Base-by-base conservation (phyloP, 2,329 filamentous ascomycete species). In the Hymenoscyphus scutula region DNA sequence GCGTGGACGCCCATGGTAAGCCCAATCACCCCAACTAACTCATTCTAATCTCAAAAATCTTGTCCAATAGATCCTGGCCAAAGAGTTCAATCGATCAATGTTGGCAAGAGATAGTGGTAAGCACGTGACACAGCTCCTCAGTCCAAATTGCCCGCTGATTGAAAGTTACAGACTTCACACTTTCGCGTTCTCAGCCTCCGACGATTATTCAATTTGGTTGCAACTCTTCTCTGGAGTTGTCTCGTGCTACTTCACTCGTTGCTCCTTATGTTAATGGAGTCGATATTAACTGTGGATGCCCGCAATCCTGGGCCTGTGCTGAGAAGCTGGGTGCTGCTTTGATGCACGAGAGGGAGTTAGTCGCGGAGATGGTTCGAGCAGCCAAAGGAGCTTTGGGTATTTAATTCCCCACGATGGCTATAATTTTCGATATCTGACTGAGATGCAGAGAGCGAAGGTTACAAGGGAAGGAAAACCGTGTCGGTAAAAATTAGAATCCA, bases 401-500 rank as follows among this genome's bases (percentile, higher is more conserved):
- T 10, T 23, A n/a, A n/a, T 3, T 29, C 32, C 5, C 25, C n/a
- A 6, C 3, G 41, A 11, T 19, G 3, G 1, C 11, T 48, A 1
- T 11, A 13, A 13, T 54, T 54, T 17, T 3, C 5, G 5, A 15
- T 17, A 13, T 11, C 51, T 54, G 41, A 48, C 25, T 3, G 25
- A 54, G 13, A 15, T 30, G 27, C 6, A 59, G 57, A 59, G 32
- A 53, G 23, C 4, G 82, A 85, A 34, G 85, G 85, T 1, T 87
- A 82, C 80, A 77, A 72, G 62, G 74, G 65, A 75, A 80, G 64
- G 69, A 74, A 68, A 76, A 84, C 64, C 66, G 82, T 91, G 13
- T 89, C 86, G 72, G 84, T 89, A 66, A 90, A 91, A 76, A 90
- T 90, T 51, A 78, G 88, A 2, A 81, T 91, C 6, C 87, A 89